Base-by-base conservation (phyloP, 106 monocot genomes). In the Dendrobium nobile region DNA sequence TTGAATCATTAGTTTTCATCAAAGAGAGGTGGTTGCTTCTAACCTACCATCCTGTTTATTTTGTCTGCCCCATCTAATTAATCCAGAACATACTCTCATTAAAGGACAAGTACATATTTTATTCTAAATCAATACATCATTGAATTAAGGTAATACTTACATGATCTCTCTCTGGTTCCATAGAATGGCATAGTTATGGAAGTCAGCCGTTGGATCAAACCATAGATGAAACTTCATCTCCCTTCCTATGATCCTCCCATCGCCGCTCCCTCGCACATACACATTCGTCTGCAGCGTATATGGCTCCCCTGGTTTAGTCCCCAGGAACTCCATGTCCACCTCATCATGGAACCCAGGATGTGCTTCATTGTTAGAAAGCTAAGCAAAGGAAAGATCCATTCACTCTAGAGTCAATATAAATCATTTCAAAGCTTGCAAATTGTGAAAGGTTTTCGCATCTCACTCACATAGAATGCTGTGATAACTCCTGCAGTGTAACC, bases 401-500 rank as follows among this genome's bases (percentile, higher is more conserved):
- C 41, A 41, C 0, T 18, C 15, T 41, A 16, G 3, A 47, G 47
- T 11, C 27, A 7, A 13, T 9, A 26, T 51, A 2, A 37, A 27
- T 76, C n/a, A 76, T 41, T 47, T 43, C 16, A 42, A 74, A 13
- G 51, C 51, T 51, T 74, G 4, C 7, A 44, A 20, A 4, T 43
- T 43, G 33, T 31, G 13, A 37, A 33, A 43, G 5, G 18, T 0
- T 41, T 13, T 9, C 0, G 26, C 2, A 26, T 76, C 2, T 27
- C 27, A 76, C 76, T 76, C 26, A 76, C 76, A 67, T 91, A 93
- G 81, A 93, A 86, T 27, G 89, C 89, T 6, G 91, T 89, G 56
- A 86, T 93, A 65, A 84, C 84, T 28, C 93, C 93, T 31, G 93
- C 93, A n/a, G 93, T 93, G 86, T 93, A 91, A 15, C 93, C 93